phyloP scores from a whole-genome alignment of 23 red algal species.

The Gracilaria gracilis region DNA sequence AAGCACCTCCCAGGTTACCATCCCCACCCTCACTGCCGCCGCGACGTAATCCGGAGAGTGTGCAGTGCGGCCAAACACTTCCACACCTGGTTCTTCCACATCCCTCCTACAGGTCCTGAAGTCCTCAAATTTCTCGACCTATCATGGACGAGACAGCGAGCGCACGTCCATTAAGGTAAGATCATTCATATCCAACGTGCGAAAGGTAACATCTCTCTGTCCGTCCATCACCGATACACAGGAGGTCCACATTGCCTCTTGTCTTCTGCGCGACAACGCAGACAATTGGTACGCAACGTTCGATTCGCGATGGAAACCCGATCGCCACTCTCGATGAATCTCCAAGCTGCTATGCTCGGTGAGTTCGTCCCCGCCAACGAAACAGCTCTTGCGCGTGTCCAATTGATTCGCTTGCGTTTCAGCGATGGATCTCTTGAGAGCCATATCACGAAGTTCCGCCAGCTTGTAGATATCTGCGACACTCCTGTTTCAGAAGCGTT shows the following conservation, averaged over 20 bases:
- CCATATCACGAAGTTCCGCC: slow-evolving; percentile 10
- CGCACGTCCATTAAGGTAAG: not conserved
- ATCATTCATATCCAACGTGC: not conserved
- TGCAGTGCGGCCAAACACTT: not conserved
- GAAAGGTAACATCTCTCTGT: not conserved
- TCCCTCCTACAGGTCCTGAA: not conserved
- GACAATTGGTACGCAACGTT: not conserved
- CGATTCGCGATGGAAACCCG: not conserved
- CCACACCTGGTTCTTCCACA: not conserved
- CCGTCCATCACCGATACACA: not conserved
- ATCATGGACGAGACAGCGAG: not conserved
- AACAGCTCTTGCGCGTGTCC: not conserved
- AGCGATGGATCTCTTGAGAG: not conserved
- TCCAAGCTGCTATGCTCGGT: not conserved
- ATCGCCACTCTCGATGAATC: not conserved
- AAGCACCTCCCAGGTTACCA: not conserved
- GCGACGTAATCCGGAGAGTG: not conserved
- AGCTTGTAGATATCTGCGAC: slow-evolving; percentile 1
- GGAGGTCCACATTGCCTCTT: not conserved
- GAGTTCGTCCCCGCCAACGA: not conserved
- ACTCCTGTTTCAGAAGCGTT: not conserved
- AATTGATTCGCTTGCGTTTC: not conserved
- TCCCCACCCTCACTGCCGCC: not conserved
- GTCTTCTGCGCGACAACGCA: not conserved
- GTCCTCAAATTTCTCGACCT: too few relatives aligned